These are phyloP conservation scores for Trichoderma koningiopsis DNA, from an alignment of 2,329 filamentous ascomycete genomes.

Conservation along the genomic window DNA sequence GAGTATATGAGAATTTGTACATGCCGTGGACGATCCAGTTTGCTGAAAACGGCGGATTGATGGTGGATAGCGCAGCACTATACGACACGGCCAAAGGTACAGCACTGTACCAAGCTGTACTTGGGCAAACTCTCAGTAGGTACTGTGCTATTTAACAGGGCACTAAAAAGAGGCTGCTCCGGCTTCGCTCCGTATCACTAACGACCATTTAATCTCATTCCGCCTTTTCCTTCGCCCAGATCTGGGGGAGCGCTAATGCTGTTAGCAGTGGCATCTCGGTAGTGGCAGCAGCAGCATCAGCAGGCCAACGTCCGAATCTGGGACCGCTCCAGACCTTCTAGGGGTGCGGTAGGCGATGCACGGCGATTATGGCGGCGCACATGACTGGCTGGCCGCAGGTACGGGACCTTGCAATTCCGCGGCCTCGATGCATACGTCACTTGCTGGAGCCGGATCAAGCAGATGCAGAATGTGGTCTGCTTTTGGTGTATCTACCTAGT, in stretches of 20 bases:
- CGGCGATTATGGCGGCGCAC: not conserved
- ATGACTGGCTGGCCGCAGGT: not conserved
- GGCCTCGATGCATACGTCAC: slow-evolving; percentile 15
- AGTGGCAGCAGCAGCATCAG: not conserved
- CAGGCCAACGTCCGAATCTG: not conserved
- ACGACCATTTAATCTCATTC: not conserved
- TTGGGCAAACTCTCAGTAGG: no score
- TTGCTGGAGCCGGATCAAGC: not conserved
- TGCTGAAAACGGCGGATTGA: not conserved
- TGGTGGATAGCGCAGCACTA: not conserved
- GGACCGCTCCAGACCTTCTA: not conserved
- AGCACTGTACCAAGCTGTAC: not conserved
- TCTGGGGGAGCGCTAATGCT: not conserved
- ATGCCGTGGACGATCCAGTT: not conserved
- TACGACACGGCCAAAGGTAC: no score
- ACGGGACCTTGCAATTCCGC: not conserved
- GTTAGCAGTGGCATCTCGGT: not conserved
- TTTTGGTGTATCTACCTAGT: not conserved
- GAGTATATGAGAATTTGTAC: not conserved
- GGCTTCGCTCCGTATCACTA: slow-evolving; percentile 9
- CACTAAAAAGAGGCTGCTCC: not conserved
- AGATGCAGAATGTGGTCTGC: not conserved
- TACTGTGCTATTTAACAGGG: no score
- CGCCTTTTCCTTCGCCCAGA: not conserved
- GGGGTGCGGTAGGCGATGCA: not conserved